Evolutionary conservation across 805 yeast genomes (phyloP).

Genomic region (Barnettozyma vustinii): DNA sequence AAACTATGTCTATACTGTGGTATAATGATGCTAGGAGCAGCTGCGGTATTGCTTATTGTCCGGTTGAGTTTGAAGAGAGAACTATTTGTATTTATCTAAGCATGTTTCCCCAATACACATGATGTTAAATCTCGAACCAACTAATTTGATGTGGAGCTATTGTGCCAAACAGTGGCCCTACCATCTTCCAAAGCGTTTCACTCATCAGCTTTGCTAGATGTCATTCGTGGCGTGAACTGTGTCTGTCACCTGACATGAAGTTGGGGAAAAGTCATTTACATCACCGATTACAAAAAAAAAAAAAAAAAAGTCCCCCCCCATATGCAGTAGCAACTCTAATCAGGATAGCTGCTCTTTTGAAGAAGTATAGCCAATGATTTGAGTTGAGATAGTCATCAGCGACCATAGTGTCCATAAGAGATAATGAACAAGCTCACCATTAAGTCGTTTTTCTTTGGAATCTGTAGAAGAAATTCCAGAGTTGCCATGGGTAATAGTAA

Average conservation of each 20-base stretch:
- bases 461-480: neutral
- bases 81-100: slow-evolving; percentile 15
- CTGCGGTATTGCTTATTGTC: slow-evolving; percentile 8
- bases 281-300: neutral
- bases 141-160: too few relatives aligned
- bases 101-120: too few relatives aligned
- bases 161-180: neutral
- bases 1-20: slow-evolving; percentile 19
- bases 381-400: too few relatives aligned
- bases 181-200: neutral
- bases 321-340: neutral
- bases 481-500: neutral
- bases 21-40: slow-evolving; percentile 12
- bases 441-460: neutral
- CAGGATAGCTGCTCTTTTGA: neutral
- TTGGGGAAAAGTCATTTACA: neutral
- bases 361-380: neutral
- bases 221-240: neutral
- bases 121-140: too few relatives aligned
- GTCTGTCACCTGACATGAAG: neutral
- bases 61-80: slow-evolving; percentile 13
- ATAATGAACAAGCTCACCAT: neutral
- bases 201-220: too few relatives aligned
- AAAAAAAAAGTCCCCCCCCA: too few relatives aligned
- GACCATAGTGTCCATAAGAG: neutral